phyloP scores from a whole-genome alignment of 495 filamentous ascomycete genomes.

The Aspergillus wentii region DNA sequence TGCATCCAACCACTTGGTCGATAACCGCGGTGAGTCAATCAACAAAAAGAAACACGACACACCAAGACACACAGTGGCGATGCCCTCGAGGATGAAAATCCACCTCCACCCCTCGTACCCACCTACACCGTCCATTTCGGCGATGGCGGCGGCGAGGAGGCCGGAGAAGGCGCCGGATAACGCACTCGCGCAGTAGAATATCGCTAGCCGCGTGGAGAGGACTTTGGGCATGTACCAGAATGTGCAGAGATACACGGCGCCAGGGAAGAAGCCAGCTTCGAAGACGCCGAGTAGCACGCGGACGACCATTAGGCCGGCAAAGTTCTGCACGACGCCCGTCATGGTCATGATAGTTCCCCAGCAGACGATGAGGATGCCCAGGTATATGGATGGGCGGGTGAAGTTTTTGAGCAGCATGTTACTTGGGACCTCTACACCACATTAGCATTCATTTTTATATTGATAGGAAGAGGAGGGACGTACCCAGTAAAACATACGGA shows the following conservation, averaged over 20 bases:
- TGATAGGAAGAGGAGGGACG: conserved; percentile 30
- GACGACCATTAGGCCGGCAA: conserved; percentile 51
- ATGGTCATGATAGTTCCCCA: conserved; percentile 47
- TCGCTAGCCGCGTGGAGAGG: conserved; percentile 37
- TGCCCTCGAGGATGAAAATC: conserved; percentile 67
- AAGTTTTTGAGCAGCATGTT: conserved; percentile 46
- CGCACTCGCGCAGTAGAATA: conserved; percentile 60
- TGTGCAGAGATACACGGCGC: conserved; percentile 65
- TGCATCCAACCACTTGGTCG: conserved; percentile 14
- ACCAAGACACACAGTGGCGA: conserved; percentile 52
- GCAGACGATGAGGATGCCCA: conserved; percentile 54
- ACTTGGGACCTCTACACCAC: conserved; percentile 47
- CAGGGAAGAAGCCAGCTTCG: conserved; percentile 64
- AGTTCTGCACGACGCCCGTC: conserved; percentile 45
- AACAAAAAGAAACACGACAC: conserved; percentile 48
- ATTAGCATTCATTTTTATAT: conserved; percentile 24
- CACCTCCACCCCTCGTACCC: conserved; percentile 64
- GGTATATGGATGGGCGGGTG: conserved; percentile 23
- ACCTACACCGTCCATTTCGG: conserved; percentile 60
- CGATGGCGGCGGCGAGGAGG: conserved; percentile 60
- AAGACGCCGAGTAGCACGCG: conserved; percentile 62
- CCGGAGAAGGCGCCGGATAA: conserved; percentile 62
- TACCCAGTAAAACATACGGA: conserved; percentile 62
- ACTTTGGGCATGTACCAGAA: conserved; percentile 58
- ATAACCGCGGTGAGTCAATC: conserved; percentile 19